Conservation (phyloP, 1,284 basidiomycete species). For the Somion occarium region DNA sequence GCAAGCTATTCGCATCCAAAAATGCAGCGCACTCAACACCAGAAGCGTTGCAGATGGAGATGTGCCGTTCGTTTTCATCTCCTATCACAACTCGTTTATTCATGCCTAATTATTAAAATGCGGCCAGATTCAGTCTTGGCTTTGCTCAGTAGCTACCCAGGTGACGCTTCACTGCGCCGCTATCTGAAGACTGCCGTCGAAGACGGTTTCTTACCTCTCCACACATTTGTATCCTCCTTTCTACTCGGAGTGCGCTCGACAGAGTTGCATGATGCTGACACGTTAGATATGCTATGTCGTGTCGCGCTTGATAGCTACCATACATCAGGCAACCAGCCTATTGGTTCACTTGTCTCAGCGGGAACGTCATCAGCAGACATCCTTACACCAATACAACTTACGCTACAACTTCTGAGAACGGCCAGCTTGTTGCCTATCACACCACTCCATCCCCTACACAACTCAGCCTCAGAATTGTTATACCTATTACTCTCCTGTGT, state of each 20-base stretch:
- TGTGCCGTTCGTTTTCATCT: constrained; percentile 33
- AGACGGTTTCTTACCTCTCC: constrained; percentile 48
- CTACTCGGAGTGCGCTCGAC: constrained; percentile 37
- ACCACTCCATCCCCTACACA: constrained; percentile 53
- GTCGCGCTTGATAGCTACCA: constrained; percentile 60
- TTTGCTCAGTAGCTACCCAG: constrained; percentile 61
- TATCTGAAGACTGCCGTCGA: constrained; percentile 60
- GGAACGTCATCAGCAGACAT: constrained; percentile 41
- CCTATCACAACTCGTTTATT: background rate
- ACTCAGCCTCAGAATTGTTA: constrained; percentile 58
- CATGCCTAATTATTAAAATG: constrained; percentile 1
- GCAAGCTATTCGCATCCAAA: constrained; percentile 54
- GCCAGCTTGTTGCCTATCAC: constrained; percentile 55
- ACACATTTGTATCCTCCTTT: constrained; percentile 55
- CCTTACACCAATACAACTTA: constrained; percentile 55
- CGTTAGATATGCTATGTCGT: constrained; percentile 63
- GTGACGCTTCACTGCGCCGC: constrained; percentile 52
- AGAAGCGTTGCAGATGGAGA: constrained; percentile 28
- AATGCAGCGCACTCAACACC: constrained; percentile 23
- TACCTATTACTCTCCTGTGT: constrained; percentile 55
- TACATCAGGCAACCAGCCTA: constrained; percentile 45
- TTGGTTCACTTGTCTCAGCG: constrained; percentile 48
- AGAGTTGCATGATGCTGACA: constrained; percentile 55
- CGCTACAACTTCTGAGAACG: constrained; percentile 50
- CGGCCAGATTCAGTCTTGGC: constrained; percentile 59